Base-by-base conservation (phyloP, 2,329 filamentous ascomycete genomes). In the Phyllosticta citrichinensis region DNA sequence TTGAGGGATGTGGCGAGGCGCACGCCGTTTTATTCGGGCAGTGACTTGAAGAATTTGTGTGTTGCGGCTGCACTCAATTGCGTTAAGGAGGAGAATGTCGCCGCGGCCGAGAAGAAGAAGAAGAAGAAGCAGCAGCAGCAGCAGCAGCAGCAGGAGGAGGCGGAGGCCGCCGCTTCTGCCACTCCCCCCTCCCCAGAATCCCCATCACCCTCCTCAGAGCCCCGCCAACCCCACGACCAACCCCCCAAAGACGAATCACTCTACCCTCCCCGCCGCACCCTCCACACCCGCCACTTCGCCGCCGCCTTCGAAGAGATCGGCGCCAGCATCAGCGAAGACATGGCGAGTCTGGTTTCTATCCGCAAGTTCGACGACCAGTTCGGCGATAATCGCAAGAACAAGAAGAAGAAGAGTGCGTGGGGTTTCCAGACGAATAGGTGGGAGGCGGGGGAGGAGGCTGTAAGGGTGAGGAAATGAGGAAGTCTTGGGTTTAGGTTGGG, bases 311-410 rank as follows among this genome's bases (percentile, higher is more conserved):
- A 85, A 68, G 92, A 97, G 74, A 96, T 99, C 66, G 89, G 87
- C 61, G 91, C 94, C 0, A 95, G 89, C 68, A 92, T 97, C 66
- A 92, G 85, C 67, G 93, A 97, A 73, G 92, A 99, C 69, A 97
- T 97, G 93, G 81, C 84, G 56, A 90, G 85, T 33, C 78, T 99
- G 64, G 84, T 85, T 65, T 89, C 89, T 12, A 96, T 99, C 68
- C 83, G 90, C 67, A 95, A 95, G 75, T 99, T 97, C 70, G 94
- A 99, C 71, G 90, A 96, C 75, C 88, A 93, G 72, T 99, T 92
- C 72, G 93, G 94, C 25, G 91, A 96, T 70, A 83, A 87, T 40
- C 87, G 82, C 1, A 82, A 83, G 66, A 82, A 83, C 69, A 84
- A 83, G 70, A 57, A 56, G 53, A 58, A 56, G 53, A 85, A 83